Percentiles rank a stretch among this genome's conserved stretches.
Evolutionary conservation across 2,329 filamentous ascomycete genomes (phyloP).

Genomic region (Penicillium polonicum): DNA sequence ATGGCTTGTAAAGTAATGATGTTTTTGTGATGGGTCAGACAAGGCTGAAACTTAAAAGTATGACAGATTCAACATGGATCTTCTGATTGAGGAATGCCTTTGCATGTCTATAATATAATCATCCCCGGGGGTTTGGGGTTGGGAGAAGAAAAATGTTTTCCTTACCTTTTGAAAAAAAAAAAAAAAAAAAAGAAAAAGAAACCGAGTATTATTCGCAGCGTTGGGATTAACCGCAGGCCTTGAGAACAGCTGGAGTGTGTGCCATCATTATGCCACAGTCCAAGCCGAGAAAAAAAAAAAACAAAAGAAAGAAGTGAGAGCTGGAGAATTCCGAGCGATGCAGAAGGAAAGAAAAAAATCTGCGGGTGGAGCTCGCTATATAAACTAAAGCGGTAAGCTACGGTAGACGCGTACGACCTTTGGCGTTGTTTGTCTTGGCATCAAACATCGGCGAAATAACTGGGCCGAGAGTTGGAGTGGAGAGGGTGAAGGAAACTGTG

Average conservation of each 20-base stretch:
- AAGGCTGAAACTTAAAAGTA: constrained; percentile 66
- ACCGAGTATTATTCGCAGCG: background rate
- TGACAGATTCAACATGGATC: constrained; percentile 63
- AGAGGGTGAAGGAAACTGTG: background rate
- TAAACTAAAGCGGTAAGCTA: constrained; percentile 6
- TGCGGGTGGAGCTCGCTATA: constrained; percentile 11
- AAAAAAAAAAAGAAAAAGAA: constrained; percentile 17
- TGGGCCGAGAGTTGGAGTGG: background rate
- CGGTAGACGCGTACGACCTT: background rate
- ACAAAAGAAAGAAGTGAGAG: background rate
- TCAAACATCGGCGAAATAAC: constrained; percentile 10
- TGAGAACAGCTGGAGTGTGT: background rate
- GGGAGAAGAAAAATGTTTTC: constrained; percentile 9
- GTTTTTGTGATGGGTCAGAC: constrained; percentile 52
- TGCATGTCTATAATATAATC: constrained; percentile 64
- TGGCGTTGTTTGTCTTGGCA: constrained; percentile 8
- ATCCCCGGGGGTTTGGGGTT: constrained; percentile 41
- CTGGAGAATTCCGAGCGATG: constrained; percentile 5
- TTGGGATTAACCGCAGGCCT: background rate
- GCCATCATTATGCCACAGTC: constrained; percentile 9
- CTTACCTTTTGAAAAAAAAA: constrained; percentile 47
- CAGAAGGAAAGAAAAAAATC: constrained; percentile 10
- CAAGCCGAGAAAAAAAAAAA: background rate
- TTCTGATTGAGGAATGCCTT: constrained; percentile 70
- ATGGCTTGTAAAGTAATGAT: constrained; percentile 19